These are phyloP conservation scores for Solanum corneliomulleri DNA, from an alignment of 257 asterid genomes.

Conservation along the genomic window DNA sequence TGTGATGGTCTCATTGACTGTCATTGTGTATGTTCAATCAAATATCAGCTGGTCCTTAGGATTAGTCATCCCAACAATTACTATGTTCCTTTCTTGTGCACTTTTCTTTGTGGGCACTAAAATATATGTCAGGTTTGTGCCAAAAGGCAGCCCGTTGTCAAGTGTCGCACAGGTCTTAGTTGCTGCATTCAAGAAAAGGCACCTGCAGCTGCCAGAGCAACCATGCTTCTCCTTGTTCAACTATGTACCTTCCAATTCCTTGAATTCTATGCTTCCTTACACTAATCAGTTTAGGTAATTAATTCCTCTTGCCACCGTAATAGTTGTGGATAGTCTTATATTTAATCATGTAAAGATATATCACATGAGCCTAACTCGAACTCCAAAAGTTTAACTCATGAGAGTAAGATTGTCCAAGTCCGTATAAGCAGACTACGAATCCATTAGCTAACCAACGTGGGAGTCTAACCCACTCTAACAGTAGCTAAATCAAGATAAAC, in stretches of 20 bases:
- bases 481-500: background rate
- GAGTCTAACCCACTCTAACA: background rate
- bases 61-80: conserved; percentile 19
- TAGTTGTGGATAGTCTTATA: background rate
- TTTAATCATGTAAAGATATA: background rate
- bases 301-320: background rate
- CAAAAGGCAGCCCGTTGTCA: conserved; percentile 20
- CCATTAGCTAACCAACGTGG: too few species aligned
- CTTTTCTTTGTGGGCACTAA: conserved; percentile 13
- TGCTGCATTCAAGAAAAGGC: conserved; percentile 15
- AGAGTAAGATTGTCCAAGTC: background rate
- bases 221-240: conserved; percentile 6
- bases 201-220: conserved; percentile 5
- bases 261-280: conserved; percentile 6
- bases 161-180: conserved; percentile 14
- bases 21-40: conserved; percentile 25
- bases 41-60: conserved; percentile 23
- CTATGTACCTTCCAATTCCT: background rate
- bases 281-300: conserved; percentile 16
- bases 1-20: conserved; percentile 18
- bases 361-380: background rate
- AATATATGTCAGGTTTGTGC: conserved; percentile 15
- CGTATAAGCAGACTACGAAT: background rate
- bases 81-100: conserved; percentile 16
- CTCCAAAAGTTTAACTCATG: background rate